Evolutionary conservation across 148 eudicot species (phyloP), one percentile per base, ranked within the genome.

Genomic region (Spergularia bocconei): DNA sequence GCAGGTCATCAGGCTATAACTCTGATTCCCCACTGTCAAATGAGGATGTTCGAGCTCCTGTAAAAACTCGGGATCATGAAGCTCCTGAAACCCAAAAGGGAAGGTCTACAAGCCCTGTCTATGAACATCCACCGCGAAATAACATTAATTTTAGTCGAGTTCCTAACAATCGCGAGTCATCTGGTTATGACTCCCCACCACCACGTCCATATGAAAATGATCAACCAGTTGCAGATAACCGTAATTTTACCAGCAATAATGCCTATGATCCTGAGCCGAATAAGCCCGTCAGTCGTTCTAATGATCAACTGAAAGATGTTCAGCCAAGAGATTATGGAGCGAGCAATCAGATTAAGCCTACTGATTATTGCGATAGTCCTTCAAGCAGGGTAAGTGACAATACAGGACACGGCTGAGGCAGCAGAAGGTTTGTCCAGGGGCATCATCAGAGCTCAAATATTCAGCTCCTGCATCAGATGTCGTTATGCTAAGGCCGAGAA

Each of bases 261-360:
- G 5, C 25, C 51, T 36, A 56, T 33, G 54, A 13, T 53, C 72
- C 54, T 1, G 41, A 69, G 17, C 5, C 20, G 15, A 71, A 5
- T 17, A 41, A 71, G 41, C 57, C 80, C 4, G 7, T 2, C 11
- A 20, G 38, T 71, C 44, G 41, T 25, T 6, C 29, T 55, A 19
- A 63, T 54, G 67, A 65, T 48, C 65, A 54, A 8, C 16, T 52
- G 17, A 13, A 58, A 16, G 65, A 52, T 6, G 21, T 39, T 21
- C 73, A 59, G 20, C 77, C 73, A 60, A 11, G 33, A 38, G 69
- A 79, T 17, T 25, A 52, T 11, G 70, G 66, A 44, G 50, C 65
- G 63, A 69, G 12, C 65, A 62, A 25, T 25, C 20, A 13, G 57
- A 75, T 4, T 53, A 73, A 69, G 69, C 71, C 75, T 63, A 74